These are phyloP conservation scores for Nothophytophthora sp. DNA, from an alignment of 352 stramenopile species.

Conservation along the genomic window DNA sequence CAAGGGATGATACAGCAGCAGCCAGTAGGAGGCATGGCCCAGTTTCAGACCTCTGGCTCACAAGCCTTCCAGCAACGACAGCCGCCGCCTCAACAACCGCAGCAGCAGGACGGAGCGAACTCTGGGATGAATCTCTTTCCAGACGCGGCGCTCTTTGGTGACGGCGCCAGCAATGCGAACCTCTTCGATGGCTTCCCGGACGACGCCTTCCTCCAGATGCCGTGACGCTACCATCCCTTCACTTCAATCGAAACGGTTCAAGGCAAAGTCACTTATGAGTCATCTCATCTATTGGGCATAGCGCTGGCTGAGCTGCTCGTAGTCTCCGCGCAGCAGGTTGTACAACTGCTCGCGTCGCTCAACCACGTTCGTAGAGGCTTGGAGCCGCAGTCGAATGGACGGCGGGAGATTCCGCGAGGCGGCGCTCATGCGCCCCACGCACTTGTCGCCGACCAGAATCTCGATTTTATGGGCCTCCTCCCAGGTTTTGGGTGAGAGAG, in stretches of 20 bases:
- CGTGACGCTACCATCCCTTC: conserved; percentile 36
- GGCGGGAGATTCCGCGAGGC: conserved; percentile 50
- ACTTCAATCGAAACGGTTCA: conserved; percentile 25
- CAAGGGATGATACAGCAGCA: conserved; percentile 31
- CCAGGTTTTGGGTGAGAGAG: conserved; percentile 20
- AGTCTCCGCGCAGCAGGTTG: conserved; percentile 47
- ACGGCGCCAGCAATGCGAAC: conserved; percentile 42
- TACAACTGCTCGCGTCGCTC: conserved; percentile 61
- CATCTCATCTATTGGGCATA: conserved; percentile 29
- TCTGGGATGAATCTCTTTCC: conserved; percentile 20
- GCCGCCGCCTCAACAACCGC: conserved; percentile 22
- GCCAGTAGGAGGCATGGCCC: conserved; percentile 22
- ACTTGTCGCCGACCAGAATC: conserved; percentile 62
- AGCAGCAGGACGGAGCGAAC: conserved; percentile 19
- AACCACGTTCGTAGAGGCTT: conserved; percentile 38
- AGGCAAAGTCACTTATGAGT: conserved; percentile 21
- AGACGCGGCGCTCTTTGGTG: conserved; percentile 43
- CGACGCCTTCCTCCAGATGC: conserved; percentile 75
- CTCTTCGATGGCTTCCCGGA: conserved; percentile 80
- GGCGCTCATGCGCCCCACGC: conserved; percentile 47
- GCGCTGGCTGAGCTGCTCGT: conserved; percentile 32
- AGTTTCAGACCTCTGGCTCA: conserved; percentile 18
- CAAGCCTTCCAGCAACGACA: conserved; percentile 32
- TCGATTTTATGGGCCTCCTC: conserved; percentile 74
- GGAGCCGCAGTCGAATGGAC: conserved; percentile 50